Evolutionary conservation across 2,329 filamentous ascomycete genomes (phyloP).

Genomic region (Hirsutella minnesotensis): DNA sequence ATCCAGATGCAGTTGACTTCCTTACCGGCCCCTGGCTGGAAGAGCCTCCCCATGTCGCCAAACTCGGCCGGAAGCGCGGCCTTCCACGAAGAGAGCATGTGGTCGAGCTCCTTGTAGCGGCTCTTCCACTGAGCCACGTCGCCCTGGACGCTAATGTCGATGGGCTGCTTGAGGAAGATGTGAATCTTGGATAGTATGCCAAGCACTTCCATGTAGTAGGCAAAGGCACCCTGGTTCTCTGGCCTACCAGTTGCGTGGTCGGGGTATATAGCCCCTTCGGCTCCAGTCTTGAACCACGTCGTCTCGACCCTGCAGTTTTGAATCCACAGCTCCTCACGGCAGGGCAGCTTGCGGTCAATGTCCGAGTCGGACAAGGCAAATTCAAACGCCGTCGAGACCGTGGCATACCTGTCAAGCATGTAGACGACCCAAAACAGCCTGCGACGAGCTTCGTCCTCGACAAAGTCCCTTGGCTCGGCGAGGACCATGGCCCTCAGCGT

Average conservation of each 20-base stretch:
- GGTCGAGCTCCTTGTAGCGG: constrained; percentile 76
- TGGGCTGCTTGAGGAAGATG: constrained; percentile 75
- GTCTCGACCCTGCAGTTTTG: constrained; percentile 79
- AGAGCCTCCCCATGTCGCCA: constrained; percentile 70
- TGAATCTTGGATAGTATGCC: constrained; percentile 82
- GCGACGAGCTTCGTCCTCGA: constrained; percentile 78
- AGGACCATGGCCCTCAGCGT: constrained; percentile 77
- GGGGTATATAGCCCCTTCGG: constrained; percentile 10
- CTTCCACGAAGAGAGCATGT: constrained; percentile 70
- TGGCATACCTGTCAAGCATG: constrained; percentile 78
- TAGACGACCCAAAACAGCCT: constrained; percentile 93
- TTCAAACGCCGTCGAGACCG: constrained; percentile 82
- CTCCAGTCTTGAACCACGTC: constrained; percentile 58
- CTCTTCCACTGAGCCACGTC: constrained; percentile 88
- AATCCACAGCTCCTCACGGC: constrained; percentile 75
- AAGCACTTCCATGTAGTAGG: constrained; percentile 81
- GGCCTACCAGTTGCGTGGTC: constrained; percentile 48
- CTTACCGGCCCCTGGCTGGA: constrained; percentile 53
- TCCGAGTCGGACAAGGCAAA: constrained; percentile 83
- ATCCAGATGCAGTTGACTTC: constrained; percentile 73
- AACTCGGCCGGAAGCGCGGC: constrained; percentile 73
- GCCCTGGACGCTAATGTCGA: constrained; percentile 72
- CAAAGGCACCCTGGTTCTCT: constrained; percentile 77
- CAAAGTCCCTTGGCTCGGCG: constrained; percentile 71
- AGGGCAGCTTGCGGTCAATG: constrained; percentile 77